Evolutionary conservation across 192 early-diverging fungal genomes (phyloP).

Genomic region (Coemansia sp.): DNA sequence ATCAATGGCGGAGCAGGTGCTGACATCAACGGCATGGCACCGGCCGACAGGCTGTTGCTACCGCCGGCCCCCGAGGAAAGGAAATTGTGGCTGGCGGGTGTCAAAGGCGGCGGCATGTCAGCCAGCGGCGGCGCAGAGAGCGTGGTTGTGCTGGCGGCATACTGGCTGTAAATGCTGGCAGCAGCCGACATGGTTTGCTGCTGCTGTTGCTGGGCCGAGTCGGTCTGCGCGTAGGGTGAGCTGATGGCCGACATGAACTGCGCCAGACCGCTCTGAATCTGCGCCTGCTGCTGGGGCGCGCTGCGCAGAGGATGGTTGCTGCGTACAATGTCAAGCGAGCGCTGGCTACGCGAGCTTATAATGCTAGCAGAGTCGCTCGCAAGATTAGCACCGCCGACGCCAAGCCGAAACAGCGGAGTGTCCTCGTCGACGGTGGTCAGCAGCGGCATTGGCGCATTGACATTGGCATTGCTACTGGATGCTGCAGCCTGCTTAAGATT

Average conservation of each 20-base stretch:
- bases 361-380: slow-evolving; percentile 3
- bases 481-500: slow-evolving; percentile 32
- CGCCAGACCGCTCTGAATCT: slow-evolving; percentile 3
- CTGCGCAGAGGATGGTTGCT: slow-evolving; percentile 9
- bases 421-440: slow-evolving; percentile 23
- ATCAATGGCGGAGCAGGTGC: slow-evolving; percentile 27
- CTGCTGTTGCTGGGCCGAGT: background rate
- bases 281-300: slow-evolving; percentile 14
- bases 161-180: slow-evolving; percentile 17
- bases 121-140: background rate
- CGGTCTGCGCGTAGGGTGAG: slow-evolving; percentile 36
- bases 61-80: background rate
- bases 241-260: slow-evolving; percentile 16
- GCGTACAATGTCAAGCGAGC: slow-evolving; percentile 39
- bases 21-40: slow-evolving; percentile 5
- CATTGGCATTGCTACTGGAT: background rate
- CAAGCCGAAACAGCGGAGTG: background rate
- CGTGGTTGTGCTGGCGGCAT: background rate
- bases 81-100: too few species aligned
- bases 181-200: slow-evolving; percentile 6
- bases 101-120: too few species aligned
- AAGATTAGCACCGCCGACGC: background rate
- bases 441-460: slow-evolving; percentile 1
- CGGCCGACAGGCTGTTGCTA: background rate
- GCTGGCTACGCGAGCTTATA: slow-evolving; percentile 19